Base-by-base conservation (phyloP, 306 rosid species). In the Quercus rubra region DNA sequence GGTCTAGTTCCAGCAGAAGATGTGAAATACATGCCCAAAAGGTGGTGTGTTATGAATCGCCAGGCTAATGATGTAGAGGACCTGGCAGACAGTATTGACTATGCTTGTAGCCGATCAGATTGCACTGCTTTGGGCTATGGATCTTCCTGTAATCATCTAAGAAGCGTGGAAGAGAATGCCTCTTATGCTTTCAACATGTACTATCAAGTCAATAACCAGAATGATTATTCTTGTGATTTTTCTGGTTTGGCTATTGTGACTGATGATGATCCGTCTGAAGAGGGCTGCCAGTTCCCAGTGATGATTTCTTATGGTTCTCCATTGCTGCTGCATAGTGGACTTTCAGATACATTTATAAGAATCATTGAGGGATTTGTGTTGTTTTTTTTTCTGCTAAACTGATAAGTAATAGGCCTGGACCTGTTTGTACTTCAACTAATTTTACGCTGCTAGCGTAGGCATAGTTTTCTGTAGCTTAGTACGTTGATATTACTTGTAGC, bases 131-230 rank as follows among this genome's bases (percentile, higher is more conserved):
- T 95, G 70, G 98, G 95, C 1, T 93, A 84, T 87, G 99, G 99
- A 3, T 92, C 90, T 70, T 95, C 99, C n/a, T 95, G 99, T 78
- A 90, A 84, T 79, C 61, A 81, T 27, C 80, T 95, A 19, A 91
- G 73, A 19, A 91, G 73, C 55, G 83, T 72, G 1, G 38, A 83
- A 82, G 94, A 91, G 20, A 95, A 95, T 89, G 99, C 99, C 7
- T 95, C 99, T 63, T 93, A 91, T 85, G 98, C 98, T 46, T 93
- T 93, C 70, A 93, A 93, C 87, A 93, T 93, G 97, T 93, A 88
- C 75, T 93, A 87, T 82, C 98, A 93, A 82, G 81, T 91, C 6
- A 79, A 93, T 66, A 85, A 78, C 73, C 98, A 93, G 77, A 77
- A 74, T 57, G 77, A 77, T n/a, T 80, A 88, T 91, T 86, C 80